Evolutionary conservation across 306 rosid genomes (phyloP), one percentile per base, ranked within the genome.

Genomic region (Albizia julibrissin): DNA sequence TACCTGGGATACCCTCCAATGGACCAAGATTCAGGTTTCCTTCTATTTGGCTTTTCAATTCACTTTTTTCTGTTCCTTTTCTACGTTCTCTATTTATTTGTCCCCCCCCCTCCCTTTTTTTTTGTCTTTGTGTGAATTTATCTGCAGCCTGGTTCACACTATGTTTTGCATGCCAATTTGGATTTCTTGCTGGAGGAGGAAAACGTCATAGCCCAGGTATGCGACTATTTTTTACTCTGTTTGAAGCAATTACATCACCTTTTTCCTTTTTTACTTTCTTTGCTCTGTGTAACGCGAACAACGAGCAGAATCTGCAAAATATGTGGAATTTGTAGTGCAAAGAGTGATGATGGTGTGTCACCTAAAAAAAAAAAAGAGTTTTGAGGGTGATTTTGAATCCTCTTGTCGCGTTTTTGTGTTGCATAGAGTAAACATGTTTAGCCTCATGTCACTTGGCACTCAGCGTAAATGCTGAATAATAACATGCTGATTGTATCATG

Each of bases 1-100:
- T 44, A 85, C 90, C 84, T 95, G 99, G 99, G 97, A 93, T 76
- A 94, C 87, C 81, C 29, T 96, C 68, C 97, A 96, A 86, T 96
- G 98, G 99, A 91, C 92, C 86, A 87, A 91, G 42, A 88, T 93
- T 56, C 97, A 95, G 98, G 99, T 96, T 70, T 22, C 5, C 50
- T 47, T 39, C 2, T 0, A 50, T 24, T 43, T 24, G 2, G 1
- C 8, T 70, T 74, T 75, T 64, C 82, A 19, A 31, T 66, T 10
- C 16, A 10, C 5, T 1, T 72, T 3, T 50, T 0, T 43, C 16
- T 22, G 27, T 50, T 21, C 72, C 29, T 8, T 13, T 42, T 27
- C 37, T 64, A 1, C 44, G 24, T 72, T 74, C 67, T 59, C 67
- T 21, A 26, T 68, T 76, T 18, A 11, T 22, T 40, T 44, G 3